These are phyloP conservation scores for Scenedesmus sp. DNA, from an alignment of 163 green algal genomes.

Conservation along the genomic window DNA sequence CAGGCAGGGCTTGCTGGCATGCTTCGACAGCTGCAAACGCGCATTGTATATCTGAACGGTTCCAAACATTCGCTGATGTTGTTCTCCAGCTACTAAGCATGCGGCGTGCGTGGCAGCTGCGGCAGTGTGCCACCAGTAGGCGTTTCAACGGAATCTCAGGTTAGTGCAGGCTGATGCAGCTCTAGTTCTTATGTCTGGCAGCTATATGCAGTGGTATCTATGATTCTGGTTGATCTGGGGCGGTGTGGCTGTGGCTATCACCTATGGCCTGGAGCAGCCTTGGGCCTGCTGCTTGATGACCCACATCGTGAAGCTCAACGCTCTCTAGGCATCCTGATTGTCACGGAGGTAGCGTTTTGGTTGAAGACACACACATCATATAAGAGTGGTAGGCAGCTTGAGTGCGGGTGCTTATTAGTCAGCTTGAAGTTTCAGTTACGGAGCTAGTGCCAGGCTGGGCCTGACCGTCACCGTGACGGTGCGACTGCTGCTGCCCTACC, in stretches of 20 bases:
- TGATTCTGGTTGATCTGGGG: too few relatives aligned
- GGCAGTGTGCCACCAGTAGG: background rate
- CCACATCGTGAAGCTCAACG: background rate
- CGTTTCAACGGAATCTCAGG: slow-evolving; percentile 2
- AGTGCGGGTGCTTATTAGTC: too few relatives aligned
- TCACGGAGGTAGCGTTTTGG: too few relatives aligned
- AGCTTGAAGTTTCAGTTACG: background rate
- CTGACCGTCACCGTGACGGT: too few relatives aligned
- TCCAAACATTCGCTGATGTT: background rate
- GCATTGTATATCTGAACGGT: background rate
- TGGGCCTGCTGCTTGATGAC: background rate
- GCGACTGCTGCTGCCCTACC: too few relatives aligned
- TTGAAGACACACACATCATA: too few relatives aligned
- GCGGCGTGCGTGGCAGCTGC: background rate
- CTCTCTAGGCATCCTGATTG: too few relatives aligned
- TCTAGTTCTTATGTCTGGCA: too few relatives aligned
- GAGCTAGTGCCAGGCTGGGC: slow-evolving; percentile 5
- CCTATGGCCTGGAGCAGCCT: background rate
- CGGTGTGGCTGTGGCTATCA: background rate
- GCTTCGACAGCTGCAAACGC: background rate
- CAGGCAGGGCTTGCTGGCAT: background rate
- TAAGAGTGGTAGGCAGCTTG: too few relatives aligned
- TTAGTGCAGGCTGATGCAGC: background rate
- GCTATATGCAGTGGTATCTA: too few relatives aligned
- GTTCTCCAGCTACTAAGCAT: too few relatives aligned